phyloP scores from a whole-genome alignment of 768 basidiomycete species.

The Boletus rubescentipes region DNA sequence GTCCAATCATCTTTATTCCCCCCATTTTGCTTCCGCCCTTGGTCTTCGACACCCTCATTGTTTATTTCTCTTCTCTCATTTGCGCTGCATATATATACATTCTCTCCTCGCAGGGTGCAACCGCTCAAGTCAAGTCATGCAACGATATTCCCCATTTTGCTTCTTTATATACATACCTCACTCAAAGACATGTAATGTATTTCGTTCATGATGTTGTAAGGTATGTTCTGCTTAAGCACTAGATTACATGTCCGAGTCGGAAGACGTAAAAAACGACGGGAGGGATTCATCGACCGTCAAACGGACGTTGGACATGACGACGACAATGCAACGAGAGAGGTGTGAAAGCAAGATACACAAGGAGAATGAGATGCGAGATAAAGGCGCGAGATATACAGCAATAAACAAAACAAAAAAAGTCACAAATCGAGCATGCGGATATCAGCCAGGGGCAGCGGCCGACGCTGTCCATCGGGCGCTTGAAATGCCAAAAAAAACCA shows the following conservation, averaged over 20 bases:
- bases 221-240: constrained; percentile 13
- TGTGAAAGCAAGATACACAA: constrained; percentile 5
- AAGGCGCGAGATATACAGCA: background rate
- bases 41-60: background rate
- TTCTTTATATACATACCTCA: constrained; percentile 24
- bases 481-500: constrained; percentile 27
- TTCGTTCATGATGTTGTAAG: constrained; percentile 17
- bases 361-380: background rate
- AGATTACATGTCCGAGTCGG: constrained; percentile 14
- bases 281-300: background rate
- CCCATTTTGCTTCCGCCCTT: constrained; percentile 15
- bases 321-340: constrained; percentile 1
- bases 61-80: background rate
- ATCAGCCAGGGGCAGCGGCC: constrained; percentile 30
- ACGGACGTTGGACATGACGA: background rate
- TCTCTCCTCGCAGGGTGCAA: constrained; percentile 11
- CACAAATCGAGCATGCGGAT: constrained; percentile 33
- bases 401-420: background rate
- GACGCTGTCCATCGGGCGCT: constrained; percentile 34
- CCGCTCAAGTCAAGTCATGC: constrained; percentile 12
- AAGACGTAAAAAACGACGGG: background rate
- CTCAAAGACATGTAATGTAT: constrained; percentile 25
- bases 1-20: constrained; percentile 30
- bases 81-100: constrained; percentile 8
- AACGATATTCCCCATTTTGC: constrained; percentile 15